Evolutionary conservation across 2,329 filamentous ascomycete species (phyloP).

Genomic region (Pseudocercospora musae): DNA sequence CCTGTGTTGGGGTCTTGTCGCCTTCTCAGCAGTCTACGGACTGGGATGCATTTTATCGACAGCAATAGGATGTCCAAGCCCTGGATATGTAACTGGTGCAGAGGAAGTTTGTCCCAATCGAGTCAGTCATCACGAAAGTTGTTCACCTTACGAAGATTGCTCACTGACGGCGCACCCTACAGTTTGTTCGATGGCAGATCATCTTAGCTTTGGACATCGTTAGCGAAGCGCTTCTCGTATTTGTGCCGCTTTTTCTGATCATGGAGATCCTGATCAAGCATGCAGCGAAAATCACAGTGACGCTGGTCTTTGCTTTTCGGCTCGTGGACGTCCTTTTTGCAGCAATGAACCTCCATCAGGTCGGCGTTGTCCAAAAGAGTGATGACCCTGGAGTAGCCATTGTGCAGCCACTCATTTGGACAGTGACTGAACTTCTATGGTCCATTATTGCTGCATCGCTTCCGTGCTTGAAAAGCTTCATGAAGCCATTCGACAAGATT

Average conservation of each 20-base stretch:
- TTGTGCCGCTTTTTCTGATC: slow-evolving; percentile 18
- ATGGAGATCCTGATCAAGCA: slow-evolving; percentile 20
- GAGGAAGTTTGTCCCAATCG: slow-evolving; percentile 6
- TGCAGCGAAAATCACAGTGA: slow-evolving; percentile 19
- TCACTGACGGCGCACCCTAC: not conserved
- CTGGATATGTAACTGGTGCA: slow-evolving; percentile 1
- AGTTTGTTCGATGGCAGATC: slow-evolving; percentile 20
- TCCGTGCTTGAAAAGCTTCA: slow-evolving; percentile 21
- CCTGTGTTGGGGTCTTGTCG: slow-evolving; percentile 16
- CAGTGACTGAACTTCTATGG: slow-evolving; percentile 18
- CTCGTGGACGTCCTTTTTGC: slow-evolving; percentile 19
- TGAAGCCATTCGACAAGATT: slow-evolving; percentile 20
- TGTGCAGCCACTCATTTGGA: slow-evolving; percentile 17
- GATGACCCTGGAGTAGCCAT: slow-evolving; percentile 9
- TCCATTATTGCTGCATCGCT: slow-evolving; percentile 21
- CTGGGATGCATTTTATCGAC: slow-evolving; percentile 10
- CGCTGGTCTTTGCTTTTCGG: slow-evolving; percentile 19
- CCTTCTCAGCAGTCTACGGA: slow-evolving; percentile 10
- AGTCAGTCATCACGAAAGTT: slow-evolving; percentile 2
- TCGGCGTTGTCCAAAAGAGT: slow-evolving; percentile 3
- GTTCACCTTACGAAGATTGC: not conserved
- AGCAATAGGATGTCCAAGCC: slow-evolving; percentile 9
- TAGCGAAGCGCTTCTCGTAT: slow-evolving; percentile 17
- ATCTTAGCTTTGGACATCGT: slow-evolving; percentile 17
- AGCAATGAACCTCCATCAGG: slow-evolving; percentile 14